Percentiles rank a stretch among this genome's conserved stretches.
phyloP scores from a whole-genome alignment of 23 red algal genomes.

The Gracilaria vermiculophylla region DNA sequence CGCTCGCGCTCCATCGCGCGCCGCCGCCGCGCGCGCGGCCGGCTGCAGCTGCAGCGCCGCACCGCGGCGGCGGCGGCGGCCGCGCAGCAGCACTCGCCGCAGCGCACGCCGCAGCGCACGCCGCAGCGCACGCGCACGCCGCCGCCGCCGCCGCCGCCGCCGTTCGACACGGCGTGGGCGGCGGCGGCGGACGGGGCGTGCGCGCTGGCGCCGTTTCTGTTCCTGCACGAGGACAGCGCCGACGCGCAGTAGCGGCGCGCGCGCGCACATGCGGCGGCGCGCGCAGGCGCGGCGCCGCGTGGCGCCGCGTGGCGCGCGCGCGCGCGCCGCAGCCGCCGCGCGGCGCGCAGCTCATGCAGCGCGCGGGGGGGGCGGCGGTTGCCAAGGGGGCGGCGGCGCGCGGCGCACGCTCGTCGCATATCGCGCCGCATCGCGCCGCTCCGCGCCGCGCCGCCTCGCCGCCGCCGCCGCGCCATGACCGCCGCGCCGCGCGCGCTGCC shows the following conservation, averaged over 20 bases:
- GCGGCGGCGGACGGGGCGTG: too few relatives aligned
- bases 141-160: too few relatives aligned
- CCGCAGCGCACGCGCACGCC: too few relatives aligned
- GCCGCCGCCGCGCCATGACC: not conserved
- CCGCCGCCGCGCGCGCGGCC: not conserved
- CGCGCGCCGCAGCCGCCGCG: not conserved
- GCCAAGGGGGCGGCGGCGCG: too few relatives aligned
- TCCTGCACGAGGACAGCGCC: too few relatives aligned
- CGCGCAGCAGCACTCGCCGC: not conserved
- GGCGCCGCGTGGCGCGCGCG: not conserved
- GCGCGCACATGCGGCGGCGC: not conserved
- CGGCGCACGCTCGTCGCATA: not conserved
- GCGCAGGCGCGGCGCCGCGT: too few relatives aligned
- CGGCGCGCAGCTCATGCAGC: not conserved
- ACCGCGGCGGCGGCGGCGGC: not conserved
- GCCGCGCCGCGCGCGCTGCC: not conserved
- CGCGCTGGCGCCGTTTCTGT: too few relatives aligned
- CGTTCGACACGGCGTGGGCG: not conserved
- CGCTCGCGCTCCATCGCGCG: not conserved
- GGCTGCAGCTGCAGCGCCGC: not conserved
- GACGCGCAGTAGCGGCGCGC: not conserved
- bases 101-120: too few relatives aligned
- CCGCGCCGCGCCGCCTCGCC: not conserved
- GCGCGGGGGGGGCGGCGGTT: too few relatives aligned
- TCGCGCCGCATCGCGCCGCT: not conserved